A percentile compares a stretch with the other conserved stretches of the same genome.
phyloP scores from a whole-genome alignment of 2,329 filamentous ascomycete genomes.

The Cordyceps tenuipes region DNA sequence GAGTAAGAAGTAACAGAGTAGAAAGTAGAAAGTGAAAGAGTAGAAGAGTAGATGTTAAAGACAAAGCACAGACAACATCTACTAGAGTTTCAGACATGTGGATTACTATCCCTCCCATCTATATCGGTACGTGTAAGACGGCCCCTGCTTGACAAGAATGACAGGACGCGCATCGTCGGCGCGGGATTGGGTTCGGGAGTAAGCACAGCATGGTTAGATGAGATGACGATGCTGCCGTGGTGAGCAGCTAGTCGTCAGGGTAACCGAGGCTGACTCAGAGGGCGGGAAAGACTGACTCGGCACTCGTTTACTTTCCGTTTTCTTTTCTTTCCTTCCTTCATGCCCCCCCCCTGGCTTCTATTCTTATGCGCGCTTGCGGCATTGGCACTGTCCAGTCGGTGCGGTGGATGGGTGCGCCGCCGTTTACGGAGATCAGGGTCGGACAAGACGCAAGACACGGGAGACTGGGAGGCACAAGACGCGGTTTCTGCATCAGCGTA shows the following conservation, averaged over 20 bases:
- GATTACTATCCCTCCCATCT: neutral
- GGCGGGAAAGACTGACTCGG: neutral
- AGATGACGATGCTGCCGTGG: neutral
- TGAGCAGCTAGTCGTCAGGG: neutral
- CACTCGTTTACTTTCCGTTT: neutral
- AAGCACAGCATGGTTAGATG: neutral
- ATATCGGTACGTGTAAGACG: neutral
- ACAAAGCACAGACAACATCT: neutral
- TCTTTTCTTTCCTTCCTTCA: neutral
- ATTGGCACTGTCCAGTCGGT: neutral
- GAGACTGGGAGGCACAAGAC: neutral
- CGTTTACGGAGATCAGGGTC: neutral
- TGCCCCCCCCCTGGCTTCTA: no score
- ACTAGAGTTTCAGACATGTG: neutral
- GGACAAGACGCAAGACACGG: neutral
- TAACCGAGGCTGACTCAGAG: neutral
- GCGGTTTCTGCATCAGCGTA: neutral
- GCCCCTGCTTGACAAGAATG: neutral
- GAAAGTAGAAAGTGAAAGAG: no score
- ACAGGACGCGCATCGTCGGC: neutral
- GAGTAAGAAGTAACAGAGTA: neutral
- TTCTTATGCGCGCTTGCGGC: neutral
- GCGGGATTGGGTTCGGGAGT: constrained; percentile 1
- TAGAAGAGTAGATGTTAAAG: no score
- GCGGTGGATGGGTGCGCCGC: no score